phyloP scores from a whole-genome alignment of 371 early-diverging fungal genomes.

The Gilbertella persicaria region DNA sequence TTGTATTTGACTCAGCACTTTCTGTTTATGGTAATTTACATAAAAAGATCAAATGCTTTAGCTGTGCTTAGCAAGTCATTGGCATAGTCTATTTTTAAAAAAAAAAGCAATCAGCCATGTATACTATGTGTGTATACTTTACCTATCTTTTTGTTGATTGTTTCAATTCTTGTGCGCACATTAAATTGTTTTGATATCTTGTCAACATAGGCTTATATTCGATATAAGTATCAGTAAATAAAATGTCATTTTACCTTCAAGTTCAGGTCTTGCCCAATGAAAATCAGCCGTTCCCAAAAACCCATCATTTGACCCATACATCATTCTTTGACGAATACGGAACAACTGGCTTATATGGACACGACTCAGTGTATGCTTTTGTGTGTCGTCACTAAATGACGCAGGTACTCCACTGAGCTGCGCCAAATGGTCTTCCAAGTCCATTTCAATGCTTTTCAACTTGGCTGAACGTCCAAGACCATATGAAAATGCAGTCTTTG shows the following conservation, averaged over 20 bases:
- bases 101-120: neutral
- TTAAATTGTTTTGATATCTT: constrained; percentile 8
- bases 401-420: neutral
- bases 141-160: constrained; percentile 13
- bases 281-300: constrained; percentile 29
- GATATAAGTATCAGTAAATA: neutral
- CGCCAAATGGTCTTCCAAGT: neutral
- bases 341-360: neutral
- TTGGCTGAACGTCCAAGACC: constrained; percentile 34
- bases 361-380: neutral
- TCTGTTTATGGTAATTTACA: no score
- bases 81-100: neutral
- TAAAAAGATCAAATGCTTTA: no score
- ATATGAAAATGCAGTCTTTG: constrained; percentile 35
- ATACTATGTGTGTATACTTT: neutral
- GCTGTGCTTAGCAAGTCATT: neutral
- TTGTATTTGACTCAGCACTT: no score
- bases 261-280: constrained; percentile 30
- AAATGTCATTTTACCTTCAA: constrained; percentile 23
- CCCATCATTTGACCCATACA: constrained; percentile 17
- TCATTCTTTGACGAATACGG: neutral
- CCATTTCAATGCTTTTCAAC: constrained; percentile 19
- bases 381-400: no score
- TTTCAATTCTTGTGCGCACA: constrained; percentile 6
- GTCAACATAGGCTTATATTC: constrained; percentile 1